phyloP scores from a whole-genome alignment of 805 yeast genomes.

The Suhomyces kilbournensis region DNA sequence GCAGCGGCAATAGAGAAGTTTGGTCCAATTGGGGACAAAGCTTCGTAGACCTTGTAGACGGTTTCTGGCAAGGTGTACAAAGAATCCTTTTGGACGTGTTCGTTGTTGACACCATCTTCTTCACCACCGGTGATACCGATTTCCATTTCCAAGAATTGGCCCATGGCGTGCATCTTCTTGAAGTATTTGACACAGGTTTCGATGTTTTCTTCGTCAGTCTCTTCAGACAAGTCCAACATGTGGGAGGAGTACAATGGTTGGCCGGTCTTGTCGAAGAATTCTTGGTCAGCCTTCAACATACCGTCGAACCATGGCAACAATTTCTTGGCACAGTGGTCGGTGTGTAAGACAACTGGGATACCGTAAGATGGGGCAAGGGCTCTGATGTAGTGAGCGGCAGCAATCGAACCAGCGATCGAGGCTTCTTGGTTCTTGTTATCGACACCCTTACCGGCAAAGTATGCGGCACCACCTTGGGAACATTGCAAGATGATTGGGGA shows the following conservation, averaged over 20 bases:
- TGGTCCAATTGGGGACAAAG: constrained; percentile 86
- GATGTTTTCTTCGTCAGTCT: constrained; percentile 93
- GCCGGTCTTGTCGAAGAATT: constrained; percentile 78
- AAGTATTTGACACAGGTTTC: constrained; percentile 92
- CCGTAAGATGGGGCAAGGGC: constrained; percentile 95
- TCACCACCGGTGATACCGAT: constrained; percentile 99
- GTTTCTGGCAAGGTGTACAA: constrained; percentile 96
- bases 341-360: constrained; percentile 93
- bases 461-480: constrained; percentile 99
- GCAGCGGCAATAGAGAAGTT: constrained; percentile 99
- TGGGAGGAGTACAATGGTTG: constrained; percentile 98
- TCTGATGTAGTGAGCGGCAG: constrained; percentile 98
- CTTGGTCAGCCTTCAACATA: constrained; percentile 95
- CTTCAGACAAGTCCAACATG: constrained; percentile 98
- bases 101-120: constrained; percentile 99
- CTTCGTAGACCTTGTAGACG: constrained; percentile 86
- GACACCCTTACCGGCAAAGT: constrained; percentile 99
- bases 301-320: constrained; percentile 98
- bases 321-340: constrained; percentile 99
- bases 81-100: constrained; percentile 79
- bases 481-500: constrained; percentile 96
- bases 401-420: constrained; percentile 89
- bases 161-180: constrained; percentile 87
- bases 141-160: constrained; percentile 99
- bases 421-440: constrained; percentile 90